Evolutionary conservation across 2,329 filamentous ascomycete species (phyloP).

Genomic region (Thelonectria discophora): DNA sequence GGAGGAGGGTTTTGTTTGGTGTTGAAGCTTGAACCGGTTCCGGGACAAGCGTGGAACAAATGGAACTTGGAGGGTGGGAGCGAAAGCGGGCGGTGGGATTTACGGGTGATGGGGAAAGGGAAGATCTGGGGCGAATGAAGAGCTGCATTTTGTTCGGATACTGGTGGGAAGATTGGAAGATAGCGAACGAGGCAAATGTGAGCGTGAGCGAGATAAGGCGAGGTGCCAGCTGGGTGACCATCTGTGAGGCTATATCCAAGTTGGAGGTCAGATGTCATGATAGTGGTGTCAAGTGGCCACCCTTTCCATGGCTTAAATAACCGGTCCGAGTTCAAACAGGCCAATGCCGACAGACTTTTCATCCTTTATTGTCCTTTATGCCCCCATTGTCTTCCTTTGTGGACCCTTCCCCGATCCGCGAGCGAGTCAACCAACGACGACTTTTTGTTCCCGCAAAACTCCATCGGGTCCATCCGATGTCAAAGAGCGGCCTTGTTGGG

Average conservation of each 20-base stretch:
- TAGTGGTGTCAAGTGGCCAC: too few relatives aligned
- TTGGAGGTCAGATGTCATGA: too few relatives aligned
- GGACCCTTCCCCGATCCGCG: neutral
- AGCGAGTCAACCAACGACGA: neutral
- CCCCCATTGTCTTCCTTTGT: conserved; percentile 2
- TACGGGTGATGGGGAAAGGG: neutral
- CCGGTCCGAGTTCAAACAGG: neutral
- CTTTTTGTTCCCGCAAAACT: conserved; percentile 12
- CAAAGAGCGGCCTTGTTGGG: neutral
- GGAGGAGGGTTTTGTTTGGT: conserved; percentile 4
- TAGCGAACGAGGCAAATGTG: neutral
- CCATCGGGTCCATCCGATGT: conserved; percentile 10
- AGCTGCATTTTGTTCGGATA: neutral
- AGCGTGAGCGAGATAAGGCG: conserved; percentile 9
- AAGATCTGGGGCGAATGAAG: conserved; percentile 12
- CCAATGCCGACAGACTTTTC: neutral
- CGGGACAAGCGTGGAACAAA: conserved; percentile 19
- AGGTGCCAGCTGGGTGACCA: neutral
- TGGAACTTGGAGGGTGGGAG: conserved; percentile 20
- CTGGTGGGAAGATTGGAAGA: too few relatives aligned
- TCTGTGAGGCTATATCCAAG: too few relatives aligned
- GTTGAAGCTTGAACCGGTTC: conserved; percentile 21
- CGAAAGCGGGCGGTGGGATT: conserved; percentile 6
- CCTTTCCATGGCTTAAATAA: neutral
- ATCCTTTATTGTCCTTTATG: too few relatives aligned